phyloP scores from a whole-genome alignment of 805 yeast genomes.

The Grigorovia transvaalensis region DNA sequence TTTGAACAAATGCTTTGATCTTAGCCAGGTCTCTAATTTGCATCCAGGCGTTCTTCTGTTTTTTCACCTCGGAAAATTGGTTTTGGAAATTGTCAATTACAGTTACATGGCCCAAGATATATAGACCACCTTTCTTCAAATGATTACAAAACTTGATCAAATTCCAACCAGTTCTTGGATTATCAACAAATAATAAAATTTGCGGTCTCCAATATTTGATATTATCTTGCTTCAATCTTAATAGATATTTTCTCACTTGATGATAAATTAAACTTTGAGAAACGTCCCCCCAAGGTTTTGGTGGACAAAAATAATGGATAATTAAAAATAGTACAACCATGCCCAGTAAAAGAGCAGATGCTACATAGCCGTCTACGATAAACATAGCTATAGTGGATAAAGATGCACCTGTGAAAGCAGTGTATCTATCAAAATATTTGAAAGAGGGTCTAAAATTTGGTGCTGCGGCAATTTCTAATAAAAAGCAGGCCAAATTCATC shows the following conservation, averaged over 20 bases:
- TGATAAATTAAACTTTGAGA: constrained; percentile 92
- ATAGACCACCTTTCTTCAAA: constrained; percentile 89
- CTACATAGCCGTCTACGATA: constrained; percentile 85
- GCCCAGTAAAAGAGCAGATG: constrained; percentile 60
- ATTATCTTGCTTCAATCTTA: constrained; percentile 78
- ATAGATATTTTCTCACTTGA: constrained; percentile 80
- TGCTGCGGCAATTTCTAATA: constrained; percentile 80
- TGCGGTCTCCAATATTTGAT: constrained; percentile 99
- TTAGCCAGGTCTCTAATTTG: constrained; percentile 66
- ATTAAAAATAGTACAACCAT: constrained; percentile 56
- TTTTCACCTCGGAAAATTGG: constrained; percentile 56
- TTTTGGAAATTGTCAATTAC: constrained; percentile 46
- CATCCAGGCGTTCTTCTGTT: constrained; percentile 74
- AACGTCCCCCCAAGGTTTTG: constrained; percentile 97
- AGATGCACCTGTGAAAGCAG: constrained; percentile 70
- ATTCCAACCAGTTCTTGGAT: constrained; percentile 88
- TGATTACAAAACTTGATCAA: constrained; percentile 88
- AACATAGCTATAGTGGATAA: constrained; percentile 79
- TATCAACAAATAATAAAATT: constrained; percentile 74
- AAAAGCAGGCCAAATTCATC: constrained; percentile 85
- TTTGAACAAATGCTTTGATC: constrained; percentile 89
- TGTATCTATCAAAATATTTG: constrained; percentile 68
- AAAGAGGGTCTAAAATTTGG: constrained; percentile 98
- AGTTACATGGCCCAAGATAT: constrained; percentile 85
- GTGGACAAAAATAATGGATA: constrained; percentile 87